These are phyloP conservation scores for Backusella tuberculispora DNA, from an alignment of 192 early-diverging fungal species.

Conservation along the genomic window DNA sequence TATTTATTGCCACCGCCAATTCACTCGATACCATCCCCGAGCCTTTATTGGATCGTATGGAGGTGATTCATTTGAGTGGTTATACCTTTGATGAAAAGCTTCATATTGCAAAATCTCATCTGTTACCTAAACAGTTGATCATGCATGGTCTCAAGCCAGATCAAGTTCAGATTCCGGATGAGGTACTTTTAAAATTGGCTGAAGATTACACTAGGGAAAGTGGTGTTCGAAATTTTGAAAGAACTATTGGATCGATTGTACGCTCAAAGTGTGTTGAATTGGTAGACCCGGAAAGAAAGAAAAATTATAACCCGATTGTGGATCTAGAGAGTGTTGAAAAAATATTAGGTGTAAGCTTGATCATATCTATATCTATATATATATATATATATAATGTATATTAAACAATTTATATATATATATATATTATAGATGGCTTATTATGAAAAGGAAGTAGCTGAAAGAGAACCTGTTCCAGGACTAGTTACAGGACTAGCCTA, in stretches of 20 bases:
- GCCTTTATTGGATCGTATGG: slow-evolving; percentile 86
- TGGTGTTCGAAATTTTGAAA: slow-evolving; percentile 78
- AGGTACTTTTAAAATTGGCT: slow-evolving; percentile 61
- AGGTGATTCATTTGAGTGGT: slow-evolving; percentile 73
- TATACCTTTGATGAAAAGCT: slow-evolving; percentile 88
- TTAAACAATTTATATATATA: not conserved
- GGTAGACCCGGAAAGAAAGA: slow-evolving; percentile 42
- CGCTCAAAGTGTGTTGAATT: slow-evolving; percentile 64
- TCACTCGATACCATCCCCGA: slow-evolving; percentile 74
- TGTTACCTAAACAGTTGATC: slow-evolving; percentile 77
- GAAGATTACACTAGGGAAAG: slow-evolving; percentile 79
- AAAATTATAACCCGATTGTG: slow-evolving; percentile 52
- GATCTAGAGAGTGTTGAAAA: slow-evolving; percentile 51
- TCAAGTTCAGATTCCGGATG: slow-evolving; percentile 54
- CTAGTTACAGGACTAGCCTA: slow-evolving; percentile 85
- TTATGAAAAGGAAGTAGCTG: slow-evolving; percentile 72
- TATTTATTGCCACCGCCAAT: slow-evolving; percentile 90
- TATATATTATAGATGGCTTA: slow-evolving; percentile 45
- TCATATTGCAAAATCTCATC: slow-evolving; percentile 71
- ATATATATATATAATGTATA: not conserved
- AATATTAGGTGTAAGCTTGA: slow-evolving; percentile 63
- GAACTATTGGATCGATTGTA: slow-evolving; percentile 72
- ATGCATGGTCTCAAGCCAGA: slow-evolving; percentile 60
- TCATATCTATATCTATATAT: not conserved
- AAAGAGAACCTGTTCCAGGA: slow-evolving; percentile 65